Evolutionary conservation across 371 early-diverging fungal species (phyloP).

Genomic region (Mucor piriformis): DNA sequence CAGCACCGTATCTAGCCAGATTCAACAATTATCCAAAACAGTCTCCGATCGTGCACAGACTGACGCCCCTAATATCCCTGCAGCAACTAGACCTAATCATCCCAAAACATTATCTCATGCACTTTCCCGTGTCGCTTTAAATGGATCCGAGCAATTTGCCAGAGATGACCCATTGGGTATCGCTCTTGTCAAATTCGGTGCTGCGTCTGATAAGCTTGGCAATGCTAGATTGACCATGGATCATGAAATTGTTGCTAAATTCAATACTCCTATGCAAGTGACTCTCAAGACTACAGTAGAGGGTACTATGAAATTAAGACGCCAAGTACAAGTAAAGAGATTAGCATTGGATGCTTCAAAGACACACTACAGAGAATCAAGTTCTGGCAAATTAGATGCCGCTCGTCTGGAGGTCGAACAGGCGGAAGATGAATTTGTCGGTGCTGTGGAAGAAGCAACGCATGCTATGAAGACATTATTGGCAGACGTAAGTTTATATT

Average conservation of each 20-base stretch:
- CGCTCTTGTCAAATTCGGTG: slow-evolving; percentile 83
- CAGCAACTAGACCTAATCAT: slow-evolving; percentile 22
- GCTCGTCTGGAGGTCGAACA: slow-evolving; percentile 81
- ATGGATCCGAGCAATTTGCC: slow-evolving; percentile 68
- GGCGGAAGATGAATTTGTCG: slow-evolving; percentile 92
- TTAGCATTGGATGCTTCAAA: slow-evolving; percentile 86
- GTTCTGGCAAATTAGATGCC: slow-evolving; percentile 68
- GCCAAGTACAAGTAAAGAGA: slow-evolving; percentile 77
- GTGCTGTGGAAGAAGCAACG: slow-evolving; percentile 90
- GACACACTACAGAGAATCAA: slow-evolving; percentile 60
- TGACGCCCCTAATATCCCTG: slow-evolving; percentile 1
- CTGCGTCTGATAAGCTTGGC: slow-evolving; percentile 83
- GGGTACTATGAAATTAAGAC: slow-evolving; percentile 82
- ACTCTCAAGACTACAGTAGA: slow-evolving; percentile 77
- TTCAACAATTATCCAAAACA: slow-evolving; percentile 61
- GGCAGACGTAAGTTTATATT: slow-evolving; percentile 61
- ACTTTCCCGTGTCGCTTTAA: slow-evolving; percentile 68
- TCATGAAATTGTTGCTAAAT: slow-evolving; percentile 66
- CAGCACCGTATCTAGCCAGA: slow-evolving; percentile 60
- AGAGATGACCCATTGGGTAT: slow-evolving; percentile 79
- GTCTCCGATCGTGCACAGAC: slow-evolving; percentile 52
- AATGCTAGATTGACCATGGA: slow-evolving; percentile 78
- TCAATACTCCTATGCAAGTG: slow-evolving; percentile 73
- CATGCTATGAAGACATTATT: slow-evolving; percentile 89
- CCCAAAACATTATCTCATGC: slow-evolving; percentile 77